Percentiles rank a stretch among this genome's conserved stretches.
phyloP scores from a whole-genome alignment of 768 basidiomycete species.

The Tephrocybe sp. region DNA sequence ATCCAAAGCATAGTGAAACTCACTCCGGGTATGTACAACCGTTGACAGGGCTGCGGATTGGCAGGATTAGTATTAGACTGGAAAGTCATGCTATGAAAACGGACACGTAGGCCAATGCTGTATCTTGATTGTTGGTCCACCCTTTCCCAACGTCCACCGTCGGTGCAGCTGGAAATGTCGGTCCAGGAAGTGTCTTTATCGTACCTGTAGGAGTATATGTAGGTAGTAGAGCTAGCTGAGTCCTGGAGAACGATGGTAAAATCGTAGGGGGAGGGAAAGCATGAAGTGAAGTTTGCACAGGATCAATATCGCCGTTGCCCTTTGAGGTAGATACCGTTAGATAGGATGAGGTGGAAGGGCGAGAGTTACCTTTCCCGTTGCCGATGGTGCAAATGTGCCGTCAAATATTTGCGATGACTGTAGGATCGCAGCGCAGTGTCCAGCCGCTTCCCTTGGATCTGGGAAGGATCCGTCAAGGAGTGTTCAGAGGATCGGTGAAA shows the following conservation, averaged over 20 bases:
- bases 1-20: conserved; percentile 9
- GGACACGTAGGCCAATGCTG: conserved; percentile 50
- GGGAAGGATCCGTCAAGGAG: neutral
- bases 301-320: conserved; percentile 61
- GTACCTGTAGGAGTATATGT: conserved; percentile 72
- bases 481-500: neutral
- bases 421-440: conserved; percentile 38
- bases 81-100: conserved; percentile 14
- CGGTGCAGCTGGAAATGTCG: conserved; percentile 59
- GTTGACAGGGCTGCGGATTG: conserved; percentile 38
- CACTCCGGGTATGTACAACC: conserved; percentile 66
- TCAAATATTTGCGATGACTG: conserved; percentile 42
- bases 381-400: conserved; percentile 57
- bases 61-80: conserved; percentile 5
- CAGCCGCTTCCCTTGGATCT: conserved; percentile 47
- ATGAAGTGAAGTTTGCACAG: conserved; percentile 44
- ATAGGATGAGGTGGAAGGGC: neutral
- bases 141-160: conserved; percentile 61
- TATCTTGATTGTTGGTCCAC: conserved; percentile 75
- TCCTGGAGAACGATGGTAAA: conserved; percentile 48
- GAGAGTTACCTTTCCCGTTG: conserved; percentile 60
- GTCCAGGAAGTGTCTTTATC: conserved; percentile 57
- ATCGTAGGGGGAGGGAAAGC: conserved; percentile 67
- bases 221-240: conserved; percentile 52
- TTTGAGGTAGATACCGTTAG: conserved; percentile 14